A percentile compares a stretch with the other conserved stretches of the same genome.
These are phyloP conservation scores for Rubia balearica DNA, from an alignment of 305 asterid genomes.

Conservation along the genomic window DNA sequence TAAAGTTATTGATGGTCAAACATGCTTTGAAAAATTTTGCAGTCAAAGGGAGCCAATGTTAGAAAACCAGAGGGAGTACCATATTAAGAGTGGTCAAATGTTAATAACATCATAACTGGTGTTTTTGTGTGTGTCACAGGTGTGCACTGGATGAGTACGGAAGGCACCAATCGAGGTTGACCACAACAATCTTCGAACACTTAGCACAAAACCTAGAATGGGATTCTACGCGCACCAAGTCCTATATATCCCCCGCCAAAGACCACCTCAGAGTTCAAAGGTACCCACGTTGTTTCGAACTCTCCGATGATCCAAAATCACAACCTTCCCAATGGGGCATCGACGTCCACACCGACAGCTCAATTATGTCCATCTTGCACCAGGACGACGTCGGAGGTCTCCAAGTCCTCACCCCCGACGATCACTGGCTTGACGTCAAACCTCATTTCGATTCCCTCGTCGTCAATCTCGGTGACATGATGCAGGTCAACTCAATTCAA, in stretches of 20 bases:
- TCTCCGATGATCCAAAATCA: conserved; percentile 17
- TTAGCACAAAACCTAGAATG: conserved; percentile 42
- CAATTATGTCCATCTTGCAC: conserved; percentile 57
- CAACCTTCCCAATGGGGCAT: conserved; percentile 45
- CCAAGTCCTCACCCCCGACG: conserved; percentile 37
- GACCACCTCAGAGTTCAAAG: conserved; percentile 73
- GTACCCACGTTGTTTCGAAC: conserved; percentile 50
- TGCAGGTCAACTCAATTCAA: conserved; percentile 41
- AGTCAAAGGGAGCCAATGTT: too few relatives aligned
- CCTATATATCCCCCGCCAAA: conserved; percentile 45
- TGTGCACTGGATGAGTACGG: conserved; percentile 58
- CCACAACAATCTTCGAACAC: conserved; percentile 36
- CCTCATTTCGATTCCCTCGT: conserved; percentile 51
- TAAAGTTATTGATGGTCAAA: too few relatives aligned
- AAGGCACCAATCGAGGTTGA: conserved; percentile 48
- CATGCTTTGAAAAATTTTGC: too few relatives aligned
- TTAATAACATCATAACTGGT: too few relatives aligned
- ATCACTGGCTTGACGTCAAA: conserved; percentile 53
- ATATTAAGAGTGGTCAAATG: too few relatives aligned
- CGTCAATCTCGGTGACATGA: conserved; percentile 76
- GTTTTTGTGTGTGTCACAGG: background rate
- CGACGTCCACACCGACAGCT: conserved; percentile 73
- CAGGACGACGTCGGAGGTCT: conserved; percentile 86
- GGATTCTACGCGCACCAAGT: conserved; percentile 23
- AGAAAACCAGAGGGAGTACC: too few relatives aligned